Conservation (phyloP, 2,329 filamentous ascomycete species). For the Sporothrix dimorphospora region DNA sequence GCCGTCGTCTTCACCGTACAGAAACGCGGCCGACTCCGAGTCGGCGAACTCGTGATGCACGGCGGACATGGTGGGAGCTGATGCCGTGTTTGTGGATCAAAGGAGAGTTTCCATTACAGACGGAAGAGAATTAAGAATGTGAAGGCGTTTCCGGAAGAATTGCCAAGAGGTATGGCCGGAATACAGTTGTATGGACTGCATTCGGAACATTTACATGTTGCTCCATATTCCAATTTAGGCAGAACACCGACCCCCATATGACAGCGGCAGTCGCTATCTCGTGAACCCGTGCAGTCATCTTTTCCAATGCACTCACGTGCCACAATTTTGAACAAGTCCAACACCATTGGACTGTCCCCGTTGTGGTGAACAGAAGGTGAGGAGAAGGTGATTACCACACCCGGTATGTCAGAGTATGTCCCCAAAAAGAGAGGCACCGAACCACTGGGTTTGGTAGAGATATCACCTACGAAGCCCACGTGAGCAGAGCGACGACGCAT, state of each 20-base stretch:
- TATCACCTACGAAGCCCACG: too few relatives aligned
- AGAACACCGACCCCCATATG: neutral
- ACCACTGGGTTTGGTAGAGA: too few relatives aligned
- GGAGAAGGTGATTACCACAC: too few relatives aligned
- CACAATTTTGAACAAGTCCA: too few relatives aligned
- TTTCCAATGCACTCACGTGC: too few relatives aligned
- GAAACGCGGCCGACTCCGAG: slow-evolving; percentile 32
- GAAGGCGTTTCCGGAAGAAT: too few relatives aligned
- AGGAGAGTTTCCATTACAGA: neutral
- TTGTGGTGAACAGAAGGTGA: too few relatives aligned
- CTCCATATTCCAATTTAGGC: neutral
- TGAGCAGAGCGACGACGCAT: too few relatives aligned
- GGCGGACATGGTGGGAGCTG: slow-evolving; percentile 18
- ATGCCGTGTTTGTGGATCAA: neutral
- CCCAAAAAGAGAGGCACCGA: too few relatives aligned
- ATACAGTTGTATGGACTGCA: neutral
- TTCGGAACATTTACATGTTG: neutral
- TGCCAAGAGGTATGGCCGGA: neutral
- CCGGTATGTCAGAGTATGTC: too few relatives aligned
- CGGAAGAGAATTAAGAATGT: neutral
- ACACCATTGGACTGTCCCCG: too few relatives aligned
- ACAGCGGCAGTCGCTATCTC: neutral
- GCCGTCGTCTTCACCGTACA: slow-evolving; percentile 19
- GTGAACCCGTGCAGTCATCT: too few relatives aligned
- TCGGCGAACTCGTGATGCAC: slow-evolving; percentile 28